These are phyloP conservation scores for Argentina anserina DNA, from an alignment of 306 rosid genomes.

Conservation along the genomic window DNA sequence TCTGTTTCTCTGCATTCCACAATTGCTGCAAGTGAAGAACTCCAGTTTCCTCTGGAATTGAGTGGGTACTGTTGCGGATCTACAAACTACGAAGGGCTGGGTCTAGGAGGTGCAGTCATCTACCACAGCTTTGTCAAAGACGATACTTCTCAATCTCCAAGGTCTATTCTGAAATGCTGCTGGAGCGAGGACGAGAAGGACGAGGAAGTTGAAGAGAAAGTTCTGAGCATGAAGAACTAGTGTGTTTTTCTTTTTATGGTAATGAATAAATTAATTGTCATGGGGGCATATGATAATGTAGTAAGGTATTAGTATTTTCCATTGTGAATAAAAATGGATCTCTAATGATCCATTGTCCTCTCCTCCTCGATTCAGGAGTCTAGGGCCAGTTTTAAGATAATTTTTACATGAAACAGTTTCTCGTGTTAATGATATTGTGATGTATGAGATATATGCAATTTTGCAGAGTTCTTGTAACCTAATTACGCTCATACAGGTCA, in stretches of 20 bases:
- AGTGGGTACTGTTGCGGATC: constrained; percentile 51
- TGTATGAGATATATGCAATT: not conserved
- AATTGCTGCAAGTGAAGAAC: constrained; percentile 26
- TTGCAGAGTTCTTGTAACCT: not conserved
- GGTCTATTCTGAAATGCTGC: constrained; percentile 71
- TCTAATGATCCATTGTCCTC: not conserved
- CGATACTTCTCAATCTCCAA: constrained; percentile 54
- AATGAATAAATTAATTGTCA: not conserved
- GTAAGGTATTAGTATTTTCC: not conserved
- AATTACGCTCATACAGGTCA: too few species aligned
- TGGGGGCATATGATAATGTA: constrained; percentile 30
- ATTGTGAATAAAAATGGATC: constrained; percentile 1
- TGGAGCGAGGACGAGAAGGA: constrained; percentile 89
- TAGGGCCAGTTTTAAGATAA: not conserved
- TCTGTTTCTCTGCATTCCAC: constrained; percentile 68
- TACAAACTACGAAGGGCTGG: constrained; percentile 50
- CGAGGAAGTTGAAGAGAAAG: constrained; percentile 44
- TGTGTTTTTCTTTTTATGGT: not conserved
- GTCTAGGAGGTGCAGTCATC: constrained; percentile 47
- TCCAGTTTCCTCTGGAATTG: constrained; percentile 41
- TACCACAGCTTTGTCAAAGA: constrained; percentile 44
- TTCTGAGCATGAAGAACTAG: constrained; percentile 11
- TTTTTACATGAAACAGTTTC: not conserved
- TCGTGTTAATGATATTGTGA: not conserved
- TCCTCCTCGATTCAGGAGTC: not conserved